Evolutionary conservation across 768 basidiomycete genomes (phyloP).

Genomic region (Suillus bovinus): DNA sequence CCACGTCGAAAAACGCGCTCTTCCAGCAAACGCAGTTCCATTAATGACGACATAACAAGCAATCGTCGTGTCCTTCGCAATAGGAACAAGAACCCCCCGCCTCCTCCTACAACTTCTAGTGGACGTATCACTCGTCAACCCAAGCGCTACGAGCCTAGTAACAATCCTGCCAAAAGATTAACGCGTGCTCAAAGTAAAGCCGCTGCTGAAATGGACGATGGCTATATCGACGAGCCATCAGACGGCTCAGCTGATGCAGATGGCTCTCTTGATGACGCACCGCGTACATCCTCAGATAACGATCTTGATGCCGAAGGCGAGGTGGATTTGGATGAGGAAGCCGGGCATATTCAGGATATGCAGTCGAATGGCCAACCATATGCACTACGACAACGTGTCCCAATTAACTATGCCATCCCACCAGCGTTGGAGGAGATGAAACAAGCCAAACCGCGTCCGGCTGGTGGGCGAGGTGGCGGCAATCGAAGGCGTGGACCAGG

Average conservation of each 20-base stretch:
- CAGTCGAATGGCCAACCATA: slow-evolving; percentile 45
- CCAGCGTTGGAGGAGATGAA: slow-evolving; percentile 76
- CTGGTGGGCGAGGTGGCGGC: slow-evolving; percentile 35
- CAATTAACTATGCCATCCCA: slow-evolving; percentile 79
- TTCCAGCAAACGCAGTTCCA: slow-evolving; percentile 21
- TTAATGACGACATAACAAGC: background rate
- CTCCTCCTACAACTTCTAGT: slow-evolving; percentile 19
- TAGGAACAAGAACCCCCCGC: slow-evolving; percentile 34
- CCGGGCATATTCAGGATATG: slow-evolving; percentile 41
- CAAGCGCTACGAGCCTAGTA: slow-evolving; percentile 6
- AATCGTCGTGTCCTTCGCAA: slow-evolving; percentile 42
- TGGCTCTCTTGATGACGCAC: slow-evolving; percentile 58
- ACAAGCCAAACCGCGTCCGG: slow-evolving; percentile 40
- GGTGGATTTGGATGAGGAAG: slow-evolving; percentile 41
- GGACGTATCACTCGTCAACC: slow-evolving; percentile 30
- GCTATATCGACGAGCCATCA: slow-evolving; percentile 50
- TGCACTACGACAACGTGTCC: slow-evolving; percentile 60
- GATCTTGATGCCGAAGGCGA: slow-evolving; percentile 39
- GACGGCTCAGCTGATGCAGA: slow-evolving; percentile 54
- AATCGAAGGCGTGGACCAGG: slow-evolving; percentile 54
- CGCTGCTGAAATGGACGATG: slow-evolving; percentile 48
- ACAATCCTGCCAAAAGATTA: slow-evolving; percentile 13
- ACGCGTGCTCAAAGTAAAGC: slow-evolving; percentile 27
- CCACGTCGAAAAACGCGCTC: slow-evolving; percentile 19
- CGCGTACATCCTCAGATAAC: slow-evolving; percentile 40